A percentile compares a stretch with the other conserved stretches of the same genome.
Evolutionary conservation across 1,284 basidiomycete species (phyloP).

Genomic region (Phellinidium pouzarii): DNA sequence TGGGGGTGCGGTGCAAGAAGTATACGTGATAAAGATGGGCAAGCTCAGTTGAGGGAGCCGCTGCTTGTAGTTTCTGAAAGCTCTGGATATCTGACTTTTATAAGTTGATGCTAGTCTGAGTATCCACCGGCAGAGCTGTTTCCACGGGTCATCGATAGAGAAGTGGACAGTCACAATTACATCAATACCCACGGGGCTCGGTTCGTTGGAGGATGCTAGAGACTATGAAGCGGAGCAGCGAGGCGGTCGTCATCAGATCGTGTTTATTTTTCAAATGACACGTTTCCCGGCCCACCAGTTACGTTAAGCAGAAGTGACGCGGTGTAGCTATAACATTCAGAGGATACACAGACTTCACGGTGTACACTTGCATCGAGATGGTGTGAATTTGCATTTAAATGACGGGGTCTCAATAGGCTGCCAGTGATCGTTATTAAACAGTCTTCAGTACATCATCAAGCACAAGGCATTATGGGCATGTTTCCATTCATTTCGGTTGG

Average conservation of each 20-base stretch:
- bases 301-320: too few species aligned
- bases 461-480: too few species aligned
- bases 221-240: background rate
- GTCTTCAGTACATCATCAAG: too few species aligned
- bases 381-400: too few species aligned
- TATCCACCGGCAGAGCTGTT: background rate
- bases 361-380: too few species aligned
- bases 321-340: too few species aligned
- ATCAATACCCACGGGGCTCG: background rate
- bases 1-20: background rate
- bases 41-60: background rate
- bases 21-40: too few species aligned
- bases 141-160: background rate
- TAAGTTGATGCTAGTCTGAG: background rate
- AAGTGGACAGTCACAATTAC: background rate
- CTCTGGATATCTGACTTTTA: background rate
- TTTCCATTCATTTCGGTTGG: too few species aligned
- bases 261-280: background rate
- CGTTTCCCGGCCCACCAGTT: background rate
- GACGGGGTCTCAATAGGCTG: too few species aligned
- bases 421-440: too few species aligned
- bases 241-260: background rate
- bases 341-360: too few species aligned
- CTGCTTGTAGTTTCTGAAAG: background rate
- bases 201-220: background rate